A percentile compares a stretch with the other conserved stretches of the same genome.
Evolutionary conservation across 495 filamentous ascomycete genomes (phyloP).

Genomic region (Podospora comata): DNA sequence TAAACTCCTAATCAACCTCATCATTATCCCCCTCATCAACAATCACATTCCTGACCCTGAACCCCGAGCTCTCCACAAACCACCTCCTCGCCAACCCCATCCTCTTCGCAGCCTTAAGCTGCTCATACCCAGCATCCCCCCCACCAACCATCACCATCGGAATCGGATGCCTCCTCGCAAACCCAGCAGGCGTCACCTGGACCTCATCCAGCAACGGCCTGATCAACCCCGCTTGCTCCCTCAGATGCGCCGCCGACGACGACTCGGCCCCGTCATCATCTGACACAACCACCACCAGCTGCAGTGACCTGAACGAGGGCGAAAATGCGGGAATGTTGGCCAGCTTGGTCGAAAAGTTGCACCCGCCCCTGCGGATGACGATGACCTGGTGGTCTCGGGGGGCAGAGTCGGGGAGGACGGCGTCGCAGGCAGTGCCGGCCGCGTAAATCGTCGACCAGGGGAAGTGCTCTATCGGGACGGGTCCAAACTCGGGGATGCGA

Average conservation of each 20-base stretch:
- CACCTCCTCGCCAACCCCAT: slow-evolving; percentile 76
- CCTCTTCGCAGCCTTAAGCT: slow-evolving; percentile 56
- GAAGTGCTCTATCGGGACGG: slow-evolving; percentile 38
- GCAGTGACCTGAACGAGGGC: slow-evolving; percentile 56
- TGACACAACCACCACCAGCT: slow-evolving; percentile 81
- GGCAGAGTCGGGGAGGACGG: slow-evolving; percentile 57
- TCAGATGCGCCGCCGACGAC: slow-evolving; percentile 23
- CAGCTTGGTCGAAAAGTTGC: slow-evolving; percentile 80
- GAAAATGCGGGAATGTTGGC: slow-evolving; percentile 75
- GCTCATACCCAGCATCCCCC: slow-evolving; percentile 62
- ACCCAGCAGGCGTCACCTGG: slow-evolving; percentile 68
- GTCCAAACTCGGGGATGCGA: slow-evolving; percentile 40
- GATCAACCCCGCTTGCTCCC: slow-evolving; percentile 26
- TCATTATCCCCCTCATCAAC: slow-evolving; percentile 49
- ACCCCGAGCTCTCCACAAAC: slow-evolving; percentile 74
- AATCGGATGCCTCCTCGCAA: slow-evolving; percentile 69
- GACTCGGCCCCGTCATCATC: slow-evolving; percentile 49
- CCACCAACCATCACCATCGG: slow-evolving; percentile 84
- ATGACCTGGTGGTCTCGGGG: slow-evolving; percentile 72
- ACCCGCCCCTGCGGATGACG: slow-evolving; percentile 78
- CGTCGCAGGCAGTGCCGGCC: slow-evolving; percentile 64
- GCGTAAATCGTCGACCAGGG: slow-evolving; percentile 70
- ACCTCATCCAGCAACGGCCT: slow-evolving; percentile 74
- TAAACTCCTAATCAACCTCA: not conserved
- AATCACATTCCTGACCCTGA: slow-evolving; percentile 74